Evolutionary conservation across 768 basidiomycete species (phyloP), one percentile per base, ranked within the genome.

Genomic region (Trametes villosa): DNA sequence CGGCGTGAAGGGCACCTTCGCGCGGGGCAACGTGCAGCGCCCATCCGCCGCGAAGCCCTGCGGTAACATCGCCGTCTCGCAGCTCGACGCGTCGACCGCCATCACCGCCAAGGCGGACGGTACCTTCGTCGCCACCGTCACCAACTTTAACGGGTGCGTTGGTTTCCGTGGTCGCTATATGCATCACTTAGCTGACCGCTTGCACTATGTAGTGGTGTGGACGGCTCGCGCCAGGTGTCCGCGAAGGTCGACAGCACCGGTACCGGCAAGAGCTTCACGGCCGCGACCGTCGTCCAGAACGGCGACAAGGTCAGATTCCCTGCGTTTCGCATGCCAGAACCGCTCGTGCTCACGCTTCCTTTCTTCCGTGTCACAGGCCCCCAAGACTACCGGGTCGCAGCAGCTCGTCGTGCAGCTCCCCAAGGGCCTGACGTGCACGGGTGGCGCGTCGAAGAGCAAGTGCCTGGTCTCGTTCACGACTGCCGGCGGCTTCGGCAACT

Each of bases 401-500:
- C 68, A 72, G 57, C 67, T 86, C 50, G 70, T 71, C 0, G 82
- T 78, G 45, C 62, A 75, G 55, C 74, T 86, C 29, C 83, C 85
- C 3, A 70, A 79, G 22, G 79, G 78, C 27, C 83, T 79, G 3
- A 78, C 70, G 53, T 86, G 85, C 69, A 75, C 79, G 13, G 84
- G 84, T 55, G 85, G 84, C 36, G 31, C 70, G 0, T 57, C 71
- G 6, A 70, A 73, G 2, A 75, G 83, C 68, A 74, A 76, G 27
- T 86, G 84, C 70, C 73, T 86, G 57, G 81, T 78, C 72, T 78
- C 80, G 29, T 81, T 85, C 65, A 77, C 71, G 42, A 81, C 82
- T 20, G 70, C 79, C 20, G 78, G 75, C 24, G 79, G 81, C 29
- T 84, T 84, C 69, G 83, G 84, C 53, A 84, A 82, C 68, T 86